Conservation (phyloP, 345 rosid species). For the Acer yangbiense region DNA sequence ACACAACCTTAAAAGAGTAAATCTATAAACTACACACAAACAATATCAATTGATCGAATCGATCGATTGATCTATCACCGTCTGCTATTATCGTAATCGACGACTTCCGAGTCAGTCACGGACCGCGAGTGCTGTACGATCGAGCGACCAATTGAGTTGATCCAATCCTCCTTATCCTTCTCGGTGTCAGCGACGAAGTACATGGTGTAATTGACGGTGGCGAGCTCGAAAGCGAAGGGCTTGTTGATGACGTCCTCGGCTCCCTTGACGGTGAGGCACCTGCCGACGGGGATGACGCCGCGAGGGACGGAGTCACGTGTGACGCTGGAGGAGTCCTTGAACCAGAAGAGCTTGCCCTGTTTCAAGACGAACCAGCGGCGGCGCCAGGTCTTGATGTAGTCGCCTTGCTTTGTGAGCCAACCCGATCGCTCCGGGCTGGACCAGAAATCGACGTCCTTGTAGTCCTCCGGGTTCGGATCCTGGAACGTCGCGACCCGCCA, state of each 20-base stretch:
- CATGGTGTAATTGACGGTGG: constrained; percentile 62
- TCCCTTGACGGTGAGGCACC: constrained; percentile 82
- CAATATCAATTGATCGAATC: constrained; percentile 27
- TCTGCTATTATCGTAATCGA: constrained; percentile 53
- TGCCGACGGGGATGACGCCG: constrained; percentile 64
- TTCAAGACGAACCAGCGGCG: constrained; percentile 87
- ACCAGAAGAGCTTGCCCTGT: constrained; percentile 84
- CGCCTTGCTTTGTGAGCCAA: constrained; percentile 81
- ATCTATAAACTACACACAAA: constrained; percentile 5
- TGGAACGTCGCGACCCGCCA: constrained; percentile 75
- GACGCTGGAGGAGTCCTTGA: constrained; percentile 55
- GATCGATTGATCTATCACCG: constrained; percentile 16
- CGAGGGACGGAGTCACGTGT: constrained; percentile 64
- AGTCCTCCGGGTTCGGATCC: constrained; percentile 67
- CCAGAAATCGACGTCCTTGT: constrained; percentile 73
- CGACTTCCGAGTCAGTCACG: constrained; percentile 78
- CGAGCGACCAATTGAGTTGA: constrained; percentile 82
- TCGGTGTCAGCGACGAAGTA: constrained; percentile 76
- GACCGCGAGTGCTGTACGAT: constrained; percentile 83
- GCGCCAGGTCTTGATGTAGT: constrained; percentile 87
- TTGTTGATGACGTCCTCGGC: constrained; percentile 80
- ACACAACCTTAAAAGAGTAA: not conserved
- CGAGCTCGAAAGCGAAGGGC: constrained; percentile 75
- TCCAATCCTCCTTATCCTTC: constrained; percentile 91
- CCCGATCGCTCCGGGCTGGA: constrained; percentile 72